These are phyloP conservation scores for Plasmodium vivax DNA, from an alignment of 169 alveolate genomes.

Conservation along the genomic window DNA sequence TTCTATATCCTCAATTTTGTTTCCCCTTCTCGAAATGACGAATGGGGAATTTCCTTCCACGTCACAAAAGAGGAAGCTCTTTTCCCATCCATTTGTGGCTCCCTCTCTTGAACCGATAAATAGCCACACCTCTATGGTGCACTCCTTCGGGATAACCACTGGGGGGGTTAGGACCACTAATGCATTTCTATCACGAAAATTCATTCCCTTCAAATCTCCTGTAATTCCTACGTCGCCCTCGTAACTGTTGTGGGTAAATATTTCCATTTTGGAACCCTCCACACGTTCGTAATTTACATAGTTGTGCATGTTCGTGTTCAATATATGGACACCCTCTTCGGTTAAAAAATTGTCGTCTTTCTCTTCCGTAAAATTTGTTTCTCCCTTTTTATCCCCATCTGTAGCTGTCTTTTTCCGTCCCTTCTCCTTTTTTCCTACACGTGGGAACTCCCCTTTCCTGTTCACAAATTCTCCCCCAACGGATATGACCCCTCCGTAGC, in stretches of 20 bases:
- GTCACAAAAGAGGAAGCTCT: constrained; percentile 48
- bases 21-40: constrained; percentile 10
- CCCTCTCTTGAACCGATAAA: not conserved
- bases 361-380: not conserved
- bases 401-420: not conserved
- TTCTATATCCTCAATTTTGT: constrained; percentile 22
- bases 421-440: not conserved
- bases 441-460: not conserved
- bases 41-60: constrained; percentile 41
- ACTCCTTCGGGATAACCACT: constrained; percentile 10
- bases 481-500: constrained; percentile 28
- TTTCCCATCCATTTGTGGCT: not conserved
- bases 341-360: constrained; percentile 8
- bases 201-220: constrained; percentile 63
- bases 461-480: constrained; percentile 7
- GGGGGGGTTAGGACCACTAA: constrained; percentile 27
- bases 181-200: constrained; percentile 12
- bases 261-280: not conserved
- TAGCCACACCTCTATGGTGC: constrained; percentile 62
- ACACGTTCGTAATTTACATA: constrained; percentile 25
- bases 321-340: not conserved
- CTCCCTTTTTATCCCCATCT: not conserved
- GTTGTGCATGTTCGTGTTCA: constrained; percentile 24
- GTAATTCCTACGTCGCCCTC: constrained; percentile 44
- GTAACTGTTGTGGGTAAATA: constrained; percentile 47